These are phyloP conservation scores for Penicillium pulvis DNA, from an alignment of 495 filamentous ascomycete species.

Conservation along the genomic window DNA sequence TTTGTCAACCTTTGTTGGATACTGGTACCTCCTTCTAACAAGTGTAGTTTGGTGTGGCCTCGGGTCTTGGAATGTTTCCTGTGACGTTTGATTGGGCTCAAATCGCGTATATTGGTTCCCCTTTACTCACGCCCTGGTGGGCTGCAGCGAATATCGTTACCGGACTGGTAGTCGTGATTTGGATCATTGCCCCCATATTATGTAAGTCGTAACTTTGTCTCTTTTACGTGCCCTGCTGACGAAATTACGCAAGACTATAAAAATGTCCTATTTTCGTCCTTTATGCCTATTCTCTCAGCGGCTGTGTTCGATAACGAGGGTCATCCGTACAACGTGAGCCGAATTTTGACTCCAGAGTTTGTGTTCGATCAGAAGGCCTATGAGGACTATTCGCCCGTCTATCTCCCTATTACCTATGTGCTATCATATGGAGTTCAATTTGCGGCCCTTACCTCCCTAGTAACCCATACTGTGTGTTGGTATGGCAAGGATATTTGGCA, in stretches of 20 bases:
- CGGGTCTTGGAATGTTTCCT: slow-evolving; percentile 81
- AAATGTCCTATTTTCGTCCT: slow-evolving; percentile 74
- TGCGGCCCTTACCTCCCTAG: slow-evolving; percentile 67
- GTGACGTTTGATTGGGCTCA: slow-evolving; percentile 92
- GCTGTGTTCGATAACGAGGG: slow-evolving; percentile 80
- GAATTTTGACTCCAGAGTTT: slow-evolving; percentile 72
- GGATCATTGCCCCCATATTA: slow-evolving; percentile 75
- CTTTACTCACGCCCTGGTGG: slow-evolving; percentile 84
- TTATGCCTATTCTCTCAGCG: slow-evolving; percentile 76
- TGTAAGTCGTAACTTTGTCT: slow-evolving; percentile 18
- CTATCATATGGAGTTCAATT: slow-evolving; percentile 83
- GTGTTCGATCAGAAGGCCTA: slow-evolving; percentile 75
- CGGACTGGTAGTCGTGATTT: slow-evolving; percentile 79
- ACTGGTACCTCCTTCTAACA: slow-evolving; percentile 7
- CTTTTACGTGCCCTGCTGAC: slow-evolving; percentile 4
- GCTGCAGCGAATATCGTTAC: slow-evolving; percentile 84
- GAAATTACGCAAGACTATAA: slow-evolving; percentile 56
- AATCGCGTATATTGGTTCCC: slow-evolving; percentile 86
- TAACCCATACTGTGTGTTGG: slow-evolving; percentile 31
- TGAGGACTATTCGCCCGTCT: slow-evolving; percentile 75
- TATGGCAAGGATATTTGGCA: slow-evolving; percentile 36
- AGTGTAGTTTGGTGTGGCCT: slow-evolving; percentile 71
- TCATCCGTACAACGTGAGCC: slow-evolving; percentile 74
- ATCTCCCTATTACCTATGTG: slow-evolving; percentile 81
- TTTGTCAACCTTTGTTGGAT: not conserved